phyloP scores from a whole-genome alignment of 2,329 filamentous ascomycete genomes.

The Sporothrix pallida region DNA sequence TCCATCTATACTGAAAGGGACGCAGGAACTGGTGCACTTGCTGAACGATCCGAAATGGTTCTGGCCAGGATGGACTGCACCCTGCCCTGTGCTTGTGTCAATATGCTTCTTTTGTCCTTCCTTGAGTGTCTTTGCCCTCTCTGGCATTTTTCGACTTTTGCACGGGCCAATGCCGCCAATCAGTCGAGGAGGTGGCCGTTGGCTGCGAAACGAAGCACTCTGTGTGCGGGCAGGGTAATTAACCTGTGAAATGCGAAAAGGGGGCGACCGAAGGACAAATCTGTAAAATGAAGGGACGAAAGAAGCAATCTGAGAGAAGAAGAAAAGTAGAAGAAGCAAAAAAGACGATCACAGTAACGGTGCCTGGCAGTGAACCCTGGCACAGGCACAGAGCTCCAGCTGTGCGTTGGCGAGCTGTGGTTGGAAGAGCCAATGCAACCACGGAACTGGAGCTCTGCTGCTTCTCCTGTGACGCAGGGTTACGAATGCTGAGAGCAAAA shows the following conservation, averaged over 20 bases:
- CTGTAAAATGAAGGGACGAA: background rate
- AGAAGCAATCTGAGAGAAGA: background rate
- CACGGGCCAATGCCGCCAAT: slow-evolving; percentile 17
- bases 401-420: slow-evolving; percentile 20
- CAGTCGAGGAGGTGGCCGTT: background rate
- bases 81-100: slow-evolving; percentile 4
- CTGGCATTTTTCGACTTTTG: background rate
- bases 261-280: background rate
- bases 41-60: background rate
- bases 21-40: background rate
- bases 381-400: background rate
- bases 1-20: background rate
- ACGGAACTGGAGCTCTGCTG: background rate
- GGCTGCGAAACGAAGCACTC: background rate
- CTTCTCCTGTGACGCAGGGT: slow-evolving; percentile 4
- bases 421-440: background rate
- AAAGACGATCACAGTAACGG: background rate
- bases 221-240: background rate
- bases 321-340: background rate
- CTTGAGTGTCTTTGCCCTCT: background rate
- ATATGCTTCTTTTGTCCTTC: background rate
- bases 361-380: background rate
- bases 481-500: background rate
- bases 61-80: background rate
- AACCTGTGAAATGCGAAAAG: background rate